Percentiles rank a stretch among this genome's conserved stretches.
Evolutionary conservation across 345 rosid species (phyloP).

Genomic region (Combretum micranthum): DNA sequence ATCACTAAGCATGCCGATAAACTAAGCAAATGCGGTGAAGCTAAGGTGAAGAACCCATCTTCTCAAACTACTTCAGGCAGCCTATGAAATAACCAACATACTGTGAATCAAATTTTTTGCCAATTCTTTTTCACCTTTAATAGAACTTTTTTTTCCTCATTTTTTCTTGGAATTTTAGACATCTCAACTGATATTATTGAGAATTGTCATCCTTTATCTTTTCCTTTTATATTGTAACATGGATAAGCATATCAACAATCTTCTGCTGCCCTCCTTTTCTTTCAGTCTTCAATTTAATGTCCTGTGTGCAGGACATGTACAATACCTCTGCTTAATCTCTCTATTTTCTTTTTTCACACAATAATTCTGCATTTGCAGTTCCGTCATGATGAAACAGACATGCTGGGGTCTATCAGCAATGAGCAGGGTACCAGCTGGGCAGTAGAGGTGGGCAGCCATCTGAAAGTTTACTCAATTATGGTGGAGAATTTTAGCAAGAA

Average conservation of each 20-base stretch:
- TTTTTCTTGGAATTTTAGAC: no score
- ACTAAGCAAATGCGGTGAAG: conserved; percentile 61
- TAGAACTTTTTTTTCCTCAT: background rate
- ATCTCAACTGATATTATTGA: no score
- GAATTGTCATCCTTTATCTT: no score
- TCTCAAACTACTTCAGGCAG: background rate
- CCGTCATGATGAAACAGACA: conserved; percentile 49
- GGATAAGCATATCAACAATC: no score
- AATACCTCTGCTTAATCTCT: background rate
- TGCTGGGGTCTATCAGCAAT: conserved; percentile 24
- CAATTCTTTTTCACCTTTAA: no score
- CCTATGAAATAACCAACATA: background rate
- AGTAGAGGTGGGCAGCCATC: conserved; percentile 86
- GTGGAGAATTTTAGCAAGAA: conserved; percentile 80
- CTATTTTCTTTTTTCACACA: conserved; percentile 11
- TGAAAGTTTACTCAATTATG: conserved; percentile 81
- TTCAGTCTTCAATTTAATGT: background rate
- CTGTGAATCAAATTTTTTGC: no score
- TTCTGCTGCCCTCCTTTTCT: no score
- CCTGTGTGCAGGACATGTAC: background rate
- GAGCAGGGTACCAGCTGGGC: conserved; percentile 77
- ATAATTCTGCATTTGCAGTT: conserved; percentile 27
- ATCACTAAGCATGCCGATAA: conserved; percentile 84
- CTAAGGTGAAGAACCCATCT: conserved; percentile 38
- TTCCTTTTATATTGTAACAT: no score